Base-by-base conservation (phyloP, 2,329 filamentous ascomycete species). In the Trichoderma polysporum region DNA sequence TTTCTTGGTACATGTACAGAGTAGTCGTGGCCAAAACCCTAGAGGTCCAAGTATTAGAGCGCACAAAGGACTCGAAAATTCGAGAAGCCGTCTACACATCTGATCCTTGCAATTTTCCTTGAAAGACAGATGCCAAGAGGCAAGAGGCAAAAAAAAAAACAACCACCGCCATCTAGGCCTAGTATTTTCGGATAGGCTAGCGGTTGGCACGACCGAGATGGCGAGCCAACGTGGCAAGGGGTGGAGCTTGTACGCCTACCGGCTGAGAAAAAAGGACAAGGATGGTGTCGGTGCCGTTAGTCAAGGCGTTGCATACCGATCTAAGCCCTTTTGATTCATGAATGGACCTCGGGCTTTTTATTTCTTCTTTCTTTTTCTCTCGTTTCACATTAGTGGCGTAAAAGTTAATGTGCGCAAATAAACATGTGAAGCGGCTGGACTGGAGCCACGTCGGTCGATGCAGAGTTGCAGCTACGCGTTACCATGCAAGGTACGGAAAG, bases 361-460 rank as follows among this genome's bases (percentile, higher is more conserved):
- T 50, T 50, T 13, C 27, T 27, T 15, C 13, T 27, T 33, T 54
- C 35, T 10, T 54, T 37, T 17, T 35, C 0, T 25, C 27, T 49
- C 9, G 25, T 59, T 59, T 59, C 37, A 59, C 4, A 15, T 47
- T 45, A 22, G 49, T 63, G 60, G 60, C 60, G 60, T 41, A 27
- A 63, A 22, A 41, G 50, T 54, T 53, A 25, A 31, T 63, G 35
- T 54, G 49, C 60, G 35, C 50, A 33, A 35, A 47, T 22, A 29
- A 41, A 53, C 45, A 52, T 39, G 37, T 53, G 49, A 45, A 53
- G 37, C 33, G 5, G 49, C 27, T 29, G 25, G 50, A 56, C 27
- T 56, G 61, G 61, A 56, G 61, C 61, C 61, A 64, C 61, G 61
- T 64, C 45, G 37, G 37, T 47, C 2, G 37, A 45, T 10, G 15